A percentile compares a stretch with the other conserved stretches of the same genome.
Conservation (phyloP, 129 eudicot genomes). For the Dittrichia graveolens region DNA sequence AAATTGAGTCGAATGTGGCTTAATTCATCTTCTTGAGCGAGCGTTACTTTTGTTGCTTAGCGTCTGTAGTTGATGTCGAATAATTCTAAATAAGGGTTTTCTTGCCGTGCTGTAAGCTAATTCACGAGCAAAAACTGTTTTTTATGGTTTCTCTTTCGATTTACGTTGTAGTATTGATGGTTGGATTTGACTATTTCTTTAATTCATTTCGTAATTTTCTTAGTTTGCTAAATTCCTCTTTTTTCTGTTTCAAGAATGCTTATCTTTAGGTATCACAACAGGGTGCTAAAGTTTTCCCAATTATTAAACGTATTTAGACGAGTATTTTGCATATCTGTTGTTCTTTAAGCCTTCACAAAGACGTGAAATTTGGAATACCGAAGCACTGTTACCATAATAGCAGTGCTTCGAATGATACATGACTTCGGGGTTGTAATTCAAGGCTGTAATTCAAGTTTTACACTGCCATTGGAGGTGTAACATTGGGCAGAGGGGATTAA, state of each 20-base stretch:
- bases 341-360: not conserved
- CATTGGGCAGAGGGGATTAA: no score
- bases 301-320: not conserved
- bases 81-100: not conserved
- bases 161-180: not conserved
- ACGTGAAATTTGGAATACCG: no score
- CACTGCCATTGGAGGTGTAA: no score
- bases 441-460: no score
- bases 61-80: not conserved
- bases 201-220: not conserved
- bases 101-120: not conserved
- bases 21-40: not conserved
- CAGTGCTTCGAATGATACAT: no score
- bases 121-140: not conserved
- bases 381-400: no score
- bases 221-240: not conserved
- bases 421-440: no score
- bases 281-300: not conserved
- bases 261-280: not conserved
- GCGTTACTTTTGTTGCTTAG: not conserved
- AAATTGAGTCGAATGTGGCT: constrained; percentile 4
- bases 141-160: not conserved
- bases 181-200: not conserved
- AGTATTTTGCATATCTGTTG: not conserved
- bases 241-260: not conserved